phyloP scores from a whole-genome alignment of 2,329 filamentous ascomycete genomes.

The Helotiales sp. region DNA sequence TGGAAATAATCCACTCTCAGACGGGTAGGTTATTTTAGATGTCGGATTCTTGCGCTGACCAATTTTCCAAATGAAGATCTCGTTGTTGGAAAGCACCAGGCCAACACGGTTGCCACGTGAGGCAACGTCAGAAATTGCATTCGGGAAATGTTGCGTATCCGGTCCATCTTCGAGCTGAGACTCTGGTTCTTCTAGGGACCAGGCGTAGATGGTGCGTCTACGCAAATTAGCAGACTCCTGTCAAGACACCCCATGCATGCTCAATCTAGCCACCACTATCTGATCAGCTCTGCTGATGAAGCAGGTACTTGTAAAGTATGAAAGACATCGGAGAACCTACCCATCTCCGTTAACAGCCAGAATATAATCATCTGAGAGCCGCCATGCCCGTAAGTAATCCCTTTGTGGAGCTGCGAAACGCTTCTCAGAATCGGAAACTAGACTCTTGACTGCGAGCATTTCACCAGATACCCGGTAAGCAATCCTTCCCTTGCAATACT shows the following conservation, averaged over 20 bases:
- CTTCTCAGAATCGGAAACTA: slow-evolving; percentile 16
- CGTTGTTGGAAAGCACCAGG: slow-evolving; percentile 24
- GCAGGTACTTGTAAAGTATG: no score
- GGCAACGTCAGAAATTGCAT: slow-evolving; percentile 9
- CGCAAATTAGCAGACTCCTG: neutral
- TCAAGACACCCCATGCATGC: neutral
- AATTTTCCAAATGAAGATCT: slow-evolving; percentile 32
- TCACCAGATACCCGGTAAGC: slow-evolving; percentile 16
- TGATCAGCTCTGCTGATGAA: neutral
- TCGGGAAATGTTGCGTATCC: slow-evolving; percentile 23
- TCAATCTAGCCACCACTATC: neutral
- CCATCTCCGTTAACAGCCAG: slow-evolving; percentile 16
- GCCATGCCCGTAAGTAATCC: slow-evolving; percentile 19
- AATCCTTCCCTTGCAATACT: slow-evolving; percentile 36
- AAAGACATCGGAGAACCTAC: slow-evolving; percentile 21
- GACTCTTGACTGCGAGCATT: slow-evolving; percentile 23
- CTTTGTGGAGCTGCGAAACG: slow-evolving; percentile 18
- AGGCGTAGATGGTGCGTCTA: slow-evolving; percentile 23
- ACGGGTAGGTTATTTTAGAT: neutral
- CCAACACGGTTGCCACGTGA: slow-evolving; percentile 26
- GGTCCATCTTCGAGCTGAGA: neutral
- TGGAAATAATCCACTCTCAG: neutral
- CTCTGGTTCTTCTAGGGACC: slow-evolving; percentile 1
- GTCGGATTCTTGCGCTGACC: slow-evolving; percentile 17
- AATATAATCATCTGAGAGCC: slow-evolving; percentile 31